A percentile compares a stretch with the other conserved stretches of the same genome.
phyloP scores from a whole-genome alignment of 768 basidiomycete genomes.

The Austroboletus eburneus region DNA sequence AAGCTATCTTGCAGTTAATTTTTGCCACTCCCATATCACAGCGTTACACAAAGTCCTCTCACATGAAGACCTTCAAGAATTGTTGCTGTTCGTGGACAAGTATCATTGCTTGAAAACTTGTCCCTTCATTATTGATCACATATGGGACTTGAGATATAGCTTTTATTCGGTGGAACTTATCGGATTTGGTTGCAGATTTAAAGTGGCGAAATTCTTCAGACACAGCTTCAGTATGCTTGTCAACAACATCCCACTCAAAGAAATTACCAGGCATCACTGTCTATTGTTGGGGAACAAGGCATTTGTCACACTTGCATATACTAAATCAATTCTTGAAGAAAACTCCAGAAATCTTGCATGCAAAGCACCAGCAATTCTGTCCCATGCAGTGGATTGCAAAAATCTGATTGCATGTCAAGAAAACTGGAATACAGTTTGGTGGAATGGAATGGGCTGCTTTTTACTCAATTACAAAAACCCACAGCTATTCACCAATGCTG shows the following conservation, averaged over 20 bases:
- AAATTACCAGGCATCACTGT: not conserved
- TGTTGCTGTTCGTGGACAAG: not conserved
- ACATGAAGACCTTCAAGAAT: not conserved
- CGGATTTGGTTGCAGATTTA: not conserved
- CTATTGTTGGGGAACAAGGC: not conserved
- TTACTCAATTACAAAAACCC: constrained; percentile 17
- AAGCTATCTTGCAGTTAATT: not conserved
- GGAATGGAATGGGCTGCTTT: constrained; percentile 18
- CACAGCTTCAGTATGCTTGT: not conserved
- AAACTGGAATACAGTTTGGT: not conserved
- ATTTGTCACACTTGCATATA: not conserved
- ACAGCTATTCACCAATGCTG: constrained; percentile 3
- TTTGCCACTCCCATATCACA: not conserved
- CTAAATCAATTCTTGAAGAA: no score
- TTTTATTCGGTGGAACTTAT: not conserved
- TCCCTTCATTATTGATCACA: not conserved
- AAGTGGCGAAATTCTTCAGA: not conserved
- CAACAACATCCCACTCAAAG: not conserved
- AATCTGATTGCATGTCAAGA: not conserved
- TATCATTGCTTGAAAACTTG: not conserved
- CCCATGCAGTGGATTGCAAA: not conserved
- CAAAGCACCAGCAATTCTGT: no score
- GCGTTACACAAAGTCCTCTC: not conserved
- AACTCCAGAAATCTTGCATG: no score
- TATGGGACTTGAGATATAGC: not conserved